Evolutionary conservation across 345 rosid species (phyloP), one percentile per base, ranked within the genome.

Genomic region (Atalantia buxifolia): DNA sequence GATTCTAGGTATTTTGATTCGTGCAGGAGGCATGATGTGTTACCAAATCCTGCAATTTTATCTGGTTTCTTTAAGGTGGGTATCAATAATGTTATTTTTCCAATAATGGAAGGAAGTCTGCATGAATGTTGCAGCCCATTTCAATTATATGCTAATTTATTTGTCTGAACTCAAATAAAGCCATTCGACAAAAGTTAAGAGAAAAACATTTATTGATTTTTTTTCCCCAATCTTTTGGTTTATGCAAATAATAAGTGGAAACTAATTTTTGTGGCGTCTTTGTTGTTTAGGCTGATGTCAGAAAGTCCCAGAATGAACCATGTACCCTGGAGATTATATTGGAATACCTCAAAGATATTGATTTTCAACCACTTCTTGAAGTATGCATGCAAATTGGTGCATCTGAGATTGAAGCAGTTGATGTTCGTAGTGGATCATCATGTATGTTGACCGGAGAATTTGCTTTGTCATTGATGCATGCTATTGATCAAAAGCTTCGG

Each of bases 351-450:
- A 88, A 87, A 83, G 92, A 90, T 55, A 79, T 81, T 79, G 98
- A 93, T 82, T 85, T 85, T 80, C 87, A 76, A 66, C 94, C 99
- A 4, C 91, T 95, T 75, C 82, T 87, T 75, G 94, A 92, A 87
- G 65, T 92, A 62, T 87, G 87, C 60, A 71, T n/a, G 67, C 90
- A 87, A 63, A 84, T 95, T 53, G 85, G 82, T 31, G 69, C 76
- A 25, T 91, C 97, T 66, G 96, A 89, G 85, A 85, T 95, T 61
- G 92, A 95, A 76, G 92, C 86, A 24, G 89, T 95, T 27, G 94
- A 92, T 63, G 72, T 95, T 57, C 80, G 81, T 64, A 83, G 84
- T 76, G 85, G 90, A 77, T 87, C 93, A 7, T 85, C 87, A 7
- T 90, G 91, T 78, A 64, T 80, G 35, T 76, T 93, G 79, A 82